phyloP scores from a whole-genome alignment of 768 basidiomycete species.

The Phylloporus arenicola region DNA sequence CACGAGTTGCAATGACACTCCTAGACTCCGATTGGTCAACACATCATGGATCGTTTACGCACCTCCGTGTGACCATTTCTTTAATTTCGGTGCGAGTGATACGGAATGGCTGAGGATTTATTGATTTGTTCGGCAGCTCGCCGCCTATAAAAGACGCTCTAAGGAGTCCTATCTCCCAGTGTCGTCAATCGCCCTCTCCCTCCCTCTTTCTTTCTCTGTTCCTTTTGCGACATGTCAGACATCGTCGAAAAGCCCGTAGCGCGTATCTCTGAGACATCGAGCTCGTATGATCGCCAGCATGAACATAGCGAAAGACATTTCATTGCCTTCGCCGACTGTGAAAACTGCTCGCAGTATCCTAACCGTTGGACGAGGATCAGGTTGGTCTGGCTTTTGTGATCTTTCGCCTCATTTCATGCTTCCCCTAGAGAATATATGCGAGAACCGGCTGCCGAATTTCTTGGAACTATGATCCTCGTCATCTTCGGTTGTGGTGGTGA shows the following conservation, averaged over 20 bases:
- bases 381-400: constrained; percentile 26
- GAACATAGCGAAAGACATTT: constrained; percentile 2
- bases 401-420: constrained; percentile 1
- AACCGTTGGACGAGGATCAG: constrained; percentile 54
- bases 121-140: not conserved
- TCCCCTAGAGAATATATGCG: constrained; percentile 39
- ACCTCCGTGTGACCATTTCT: constrained; percentile 1
- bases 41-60: not conserved
- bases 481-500: constrained; percentile 56
- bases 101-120: not conserved
- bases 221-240: constrained; percentile 18
- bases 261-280: constrained; percentile 19
- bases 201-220: not conserved
- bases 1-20: not conserved
- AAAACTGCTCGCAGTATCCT: constrained; percentile 37
- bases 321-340: constrained; percentile 24
- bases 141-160: constrained; percentile 20
- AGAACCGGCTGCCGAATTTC: constrained; percentile 61
- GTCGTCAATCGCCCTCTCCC: not conserved
- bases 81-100: constrained; percentile 2
- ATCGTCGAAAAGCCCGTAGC: constrained; percentile 11
- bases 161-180: not conserved
- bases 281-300: constrained; percentile 7
- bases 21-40: constrained; percentile 8
- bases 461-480: constrained; percentile 53